phyloP scores from a whole-genome alignment of 176 grass and related monocot genomes.

The Coix lacrymajobi region DNA sequence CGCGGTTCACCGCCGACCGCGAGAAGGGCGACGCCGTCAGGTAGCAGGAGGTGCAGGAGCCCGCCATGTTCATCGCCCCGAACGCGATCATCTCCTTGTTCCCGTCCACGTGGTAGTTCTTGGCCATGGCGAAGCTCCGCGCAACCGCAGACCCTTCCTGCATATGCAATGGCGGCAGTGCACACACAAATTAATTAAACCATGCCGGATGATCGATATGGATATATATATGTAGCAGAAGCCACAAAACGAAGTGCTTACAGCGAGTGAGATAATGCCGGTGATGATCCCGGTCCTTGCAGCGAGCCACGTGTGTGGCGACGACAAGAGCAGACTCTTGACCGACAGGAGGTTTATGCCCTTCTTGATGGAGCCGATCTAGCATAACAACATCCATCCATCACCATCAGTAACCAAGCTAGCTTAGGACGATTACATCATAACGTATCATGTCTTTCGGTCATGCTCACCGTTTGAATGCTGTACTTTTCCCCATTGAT shows the following conservation, averaged over 20 bases:
- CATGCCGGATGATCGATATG: background rate
- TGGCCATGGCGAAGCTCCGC: conserved; percentile 44
- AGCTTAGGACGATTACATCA: no score
- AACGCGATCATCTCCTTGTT: conserved; percentile 71
- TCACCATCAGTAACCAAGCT: no score
- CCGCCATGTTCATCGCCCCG: conserved; percentile 46
- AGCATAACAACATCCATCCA: no score
- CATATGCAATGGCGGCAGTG: background rate
- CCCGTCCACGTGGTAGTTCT: conserved; percentile 46
- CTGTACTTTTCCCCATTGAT: conserved; percentile 53
- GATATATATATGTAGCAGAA: no score
- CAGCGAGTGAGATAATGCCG: conserved; percentile 45
- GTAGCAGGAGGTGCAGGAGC: conserved; percentile 59
- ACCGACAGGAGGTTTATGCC: conserved; percentile 49
- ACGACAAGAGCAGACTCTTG: conserved; percentile 28
- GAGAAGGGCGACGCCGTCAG: conserved; percentile 45
- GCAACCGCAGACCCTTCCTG: conserved; percentile 57
- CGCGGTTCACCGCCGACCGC: conserved; percentile 53
- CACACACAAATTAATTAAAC: background rate
- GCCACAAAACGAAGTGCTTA: conserved; percentile 8
- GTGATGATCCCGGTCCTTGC: conserved; percentile 58
- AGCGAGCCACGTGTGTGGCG: conserved; percentile 34
- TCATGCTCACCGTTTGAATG: conserved; percentile 49
- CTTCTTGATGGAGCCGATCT: conserved; percentile 60
- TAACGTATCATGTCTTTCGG: no score